Base-by-base conservation (phyloP, 208 protist genomes). In the Trypanosoma vivax region DNA sequence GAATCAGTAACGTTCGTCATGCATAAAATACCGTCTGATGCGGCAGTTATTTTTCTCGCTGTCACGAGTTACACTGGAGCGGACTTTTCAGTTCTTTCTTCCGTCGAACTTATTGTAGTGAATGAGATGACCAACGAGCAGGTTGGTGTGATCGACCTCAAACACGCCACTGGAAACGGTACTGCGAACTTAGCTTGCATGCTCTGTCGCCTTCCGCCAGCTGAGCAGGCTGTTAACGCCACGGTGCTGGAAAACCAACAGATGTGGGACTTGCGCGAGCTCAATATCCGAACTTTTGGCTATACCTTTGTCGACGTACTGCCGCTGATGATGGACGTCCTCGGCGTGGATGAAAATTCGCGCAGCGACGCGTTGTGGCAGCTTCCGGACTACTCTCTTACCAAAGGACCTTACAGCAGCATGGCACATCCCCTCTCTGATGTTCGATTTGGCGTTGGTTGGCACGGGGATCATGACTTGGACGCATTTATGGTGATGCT, bases 281-380 rank as follows among this genome's bases (percentile, higher is more conserved):
- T 90, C 14, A 93, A 93, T 50, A 74, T 93, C 34, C 70, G 65
- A 23, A 77, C 66, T 24, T 75, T 71, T 54, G 85, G 82, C 40
- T 88, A 87, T 65, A 88, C 81, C 27, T 88, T 90, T 50, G 81
- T 84, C 1, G 82, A 93, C 46, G 50, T 79, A n/a, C 60, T 93
- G n/a, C 70, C 77, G 0, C 42, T 76, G 25, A 90, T 93, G 70
- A 27, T 78, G 60, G 73, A 80, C 30, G 70, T 86, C 13, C 56
- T 93, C 10, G 77, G 74, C 10, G 59, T 90, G 18, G 65, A 77
- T 1, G 14, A 11, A 18, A 54, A 62, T 50, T 76, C 69, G 5
- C 67, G 60, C n/a, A 40, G 65, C 24, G 79, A 86, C 42, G 74
- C 69, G 2, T 19, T 83, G 47, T 60, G 62, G 41, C 74, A 56